phyloP scores from a whole-genome alignment of 2,329 filamentous ascomycete genomes.

The Dothistroma pini region DNA sequence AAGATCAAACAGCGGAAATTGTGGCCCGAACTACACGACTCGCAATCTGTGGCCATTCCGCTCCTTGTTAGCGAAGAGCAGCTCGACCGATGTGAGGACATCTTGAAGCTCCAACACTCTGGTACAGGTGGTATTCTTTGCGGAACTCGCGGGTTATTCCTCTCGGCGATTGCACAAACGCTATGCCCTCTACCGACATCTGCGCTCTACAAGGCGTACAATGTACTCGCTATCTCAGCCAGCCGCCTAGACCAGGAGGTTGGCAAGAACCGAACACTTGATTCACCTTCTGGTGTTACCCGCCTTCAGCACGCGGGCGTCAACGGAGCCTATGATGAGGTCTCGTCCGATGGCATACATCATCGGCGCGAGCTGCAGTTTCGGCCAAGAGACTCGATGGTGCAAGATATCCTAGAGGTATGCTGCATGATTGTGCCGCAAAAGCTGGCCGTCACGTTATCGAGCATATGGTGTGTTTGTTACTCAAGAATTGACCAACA shows the following conservation, averaged over 20 bases:
- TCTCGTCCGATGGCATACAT: slow-evolving; percentile 23
- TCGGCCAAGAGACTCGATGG: slow-evolving; percentile 20
- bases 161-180: slow-evolving; percentile 22
- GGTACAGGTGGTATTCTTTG: slow-evolving; percentile 23
- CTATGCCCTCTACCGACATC: slow-evolving; percentile 23
- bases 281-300: slow-evolving; percentile 12
- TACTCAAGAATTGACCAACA: slow-evolving; percentile 21
- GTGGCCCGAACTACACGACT: slow-evolving; percentile 22
- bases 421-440: slow-evolving; percentile 30
- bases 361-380: slow-evolving; percentile 32
- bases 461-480: slow-evolving; percentile 31
- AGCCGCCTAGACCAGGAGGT: slow-evolving; percentile 19
- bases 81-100: slow-evolving; percentile 23
- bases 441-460: slow-evolving; percentile 22
- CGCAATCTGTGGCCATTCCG: slow-evolving; percentile 23
- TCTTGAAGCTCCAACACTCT: slow-evolving; percentile 24
- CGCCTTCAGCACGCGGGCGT: slow-evolving; percentile 21
- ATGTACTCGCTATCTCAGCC: slow-evolving; percentile 12
- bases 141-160: slow-evolving; percentile 21
- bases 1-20: slow-evolving; percentile 28
- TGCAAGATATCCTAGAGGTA: slow-evolving; percentile 27
- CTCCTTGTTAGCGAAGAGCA: slow-evolving; percentile 19
- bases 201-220: slow-evolving; percentile 25
- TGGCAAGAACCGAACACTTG: slow-evolving; percentile 29
- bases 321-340: slow-evolving; percentile 26